Conservation (phyloP, 2,329 filamentous ascomycete species). For the Trichophyton equinum region DNA sequence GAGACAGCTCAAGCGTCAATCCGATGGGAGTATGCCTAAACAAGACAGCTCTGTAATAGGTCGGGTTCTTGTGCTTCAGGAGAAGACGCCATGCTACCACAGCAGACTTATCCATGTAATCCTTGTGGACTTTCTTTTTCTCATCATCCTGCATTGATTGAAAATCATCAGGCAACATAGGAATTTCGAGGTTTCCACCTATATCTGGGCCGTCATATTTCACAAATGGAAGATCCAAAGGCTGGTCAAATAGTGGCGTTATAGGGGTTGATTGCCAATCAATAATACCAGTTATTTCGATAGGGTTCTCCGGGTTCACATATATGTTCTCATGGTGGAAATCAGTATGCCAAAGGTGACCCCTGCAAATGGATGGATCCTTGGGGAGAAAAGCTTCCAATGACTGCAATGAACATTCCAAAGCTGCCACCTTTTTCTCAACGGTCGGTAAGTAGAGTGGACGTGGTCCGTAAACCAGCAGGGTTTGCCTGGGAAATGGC, state of each 20-base stretch:
- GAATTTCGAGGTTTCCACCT: constrained; percentile 2
- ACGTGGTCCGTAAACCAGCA: constrained; percentile 20
- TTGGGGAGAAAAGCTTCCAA: constrained; percentile 18
- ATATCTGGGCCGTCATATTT: constrained; percentile 15
- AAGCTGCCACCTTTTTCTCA: constrained; percentile 19
- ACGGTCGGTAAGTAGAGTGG: constrained; percentile 18
- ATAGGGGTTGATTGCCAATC: constrained; percentile 24
- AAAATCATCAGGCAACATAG: constrained; percentile 14
- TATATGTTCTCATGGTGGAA: constrained; percentile 23
- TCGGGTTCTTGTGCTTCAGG: constrained; percentile 9
- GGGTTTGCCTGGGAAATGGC: constrained; percentile 16
- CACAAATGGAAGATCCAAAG: constrained; percentile 20
- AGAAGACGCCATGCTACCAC: constrained; percentile 10
- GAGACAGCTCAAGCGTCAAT: constrained; percentile 20
- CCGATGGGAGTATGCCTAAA: constrained; percentile 13
- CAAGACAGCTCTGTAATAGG: constrained; percentile 6
- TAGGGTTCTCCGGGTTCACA: constrained; percentile 20
- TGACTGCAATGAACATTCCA: constrained; percentile 18
- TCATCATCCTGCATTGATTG: constrained; percentile 13
- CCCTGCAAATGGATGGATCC: constrained; percentile 11
- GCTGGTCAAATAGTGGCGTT: constrained; percentile 21
- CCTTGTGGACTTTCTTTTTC: constrained; percentile 14
- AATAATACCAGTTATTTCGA: constrained; percentile 21
- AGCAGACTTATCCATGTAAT: constrained; percentile 14
- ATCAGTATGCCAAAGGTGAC: constrained; percentile 19